A percentile compares a stretch with the other conserved stretches of the same genome.
Evolutionary conservation across 2,329 filamentous ascomycete genomes (phyloP).

Genomic region (Magnaporthiopsis rhizophila): DNA sequence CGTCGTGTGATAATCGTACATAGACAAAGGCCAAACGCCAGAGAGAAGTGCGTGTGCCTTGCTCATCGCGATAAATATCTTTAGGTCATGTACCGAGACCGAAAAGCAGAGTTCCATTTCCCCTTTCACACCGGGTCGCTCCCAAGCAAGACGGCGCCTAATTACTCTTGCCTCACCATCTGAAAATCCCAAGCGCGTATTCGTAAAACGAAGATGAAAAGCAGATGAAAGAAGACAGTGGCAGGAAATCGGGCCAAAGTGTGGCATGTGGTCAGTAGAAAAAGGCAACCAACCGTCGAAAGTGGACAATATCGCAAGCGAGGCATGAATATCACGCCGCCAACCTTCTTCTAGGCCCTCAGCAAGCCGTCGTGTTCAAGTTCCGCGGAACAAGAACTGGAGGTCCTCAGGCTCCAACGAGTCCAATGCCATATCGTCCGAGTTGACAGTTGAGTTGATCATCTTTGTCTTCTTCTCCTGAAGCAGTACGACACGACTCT

Average conservation of each 20-base stretch:
- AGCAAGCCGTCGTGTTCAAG: constrained; percentile 18
- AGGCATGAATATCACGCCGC: background rate
- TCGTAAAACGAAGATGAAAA: background rate
- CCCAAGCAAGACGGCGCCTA: background rate
- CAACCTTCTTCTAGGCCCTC: background rate
- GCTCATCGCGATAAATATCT: background rate
- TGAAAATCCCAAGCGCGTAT: background rate
- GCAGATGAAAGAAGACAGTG: too few relatives aligned
- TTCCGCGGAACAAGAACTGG: constrained; percentile 88
- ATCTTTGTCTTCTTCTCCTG: constrained; percentile 99
- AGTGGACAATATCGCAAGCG: background rate
- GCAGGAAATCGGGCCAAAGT: background rate
- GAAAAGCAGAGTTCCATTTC: background rate
- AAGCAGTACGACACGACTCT: constrained; percentile 87
- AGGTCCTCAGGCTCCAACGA: constrained; percentile 85
- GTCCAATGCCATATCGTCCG: constrained; percentile 84
- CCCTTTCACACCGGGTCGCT: background rate
- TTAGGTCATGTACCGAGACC: background rate
- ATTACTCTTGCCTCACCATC: background rate
- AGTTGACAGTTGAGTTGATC: constrained; percentile 96
- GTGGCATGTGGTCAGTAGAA: background rate
- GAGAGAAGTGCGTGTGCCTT: background rate
- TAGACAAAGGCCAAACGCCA: background rate
- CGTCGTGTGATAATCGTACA: background rate
- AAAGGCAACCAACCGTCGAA: background rate